A percentile compares a stretch with the other conserved stretches of the same genome.
phyloP scores from a whole-genome alignment of 139 green algal species.

The Coelastrella sp. region DNA sequence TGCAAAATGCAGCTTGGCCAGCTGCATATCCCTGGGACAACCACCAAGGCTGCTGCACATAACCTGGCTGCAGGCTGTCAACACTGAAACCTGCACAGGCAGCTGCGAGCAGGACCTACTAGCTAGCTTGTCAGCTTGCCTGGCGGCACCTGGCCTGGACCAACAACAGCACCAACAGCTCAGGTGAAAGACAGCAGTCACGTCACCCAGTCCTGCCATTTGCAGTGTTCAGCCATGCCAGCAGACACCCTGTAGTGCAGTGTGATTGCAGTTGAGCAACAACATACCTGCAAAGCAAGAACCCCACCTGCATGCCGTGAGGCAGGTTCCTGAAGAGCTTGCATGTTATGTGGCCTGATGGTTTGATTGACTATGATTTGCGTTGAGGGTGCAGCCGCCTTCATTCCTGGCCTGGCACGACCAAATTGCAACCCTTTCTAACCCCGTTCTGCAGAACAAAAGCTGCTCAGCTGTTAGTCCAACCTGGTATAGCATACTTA shows the following conservation, averaged over 20 bases:
- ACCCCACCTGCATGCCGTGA: too few relatives aligned
- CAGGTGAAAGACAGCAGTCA: not conserved
- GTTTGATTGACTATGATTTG: too few relatives aligned
- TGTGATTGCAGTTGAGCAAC: too few relatives aligned
- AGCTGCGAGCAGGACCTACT: conserved; percentile 7
- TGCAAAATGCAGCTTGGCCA: not conserved
- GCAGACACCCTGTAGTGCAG: too few relatives aligned
- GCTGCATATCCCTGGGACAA: not conserved
- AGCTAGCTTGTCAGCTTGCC: not conserved
- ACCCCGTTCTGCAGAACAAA: not conserved
- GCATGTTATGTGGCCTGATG: too few relatives aligned
- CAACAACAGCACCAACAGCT: conserved; percentile 28
- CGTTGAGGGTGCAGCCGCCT: too few relatives aligned
- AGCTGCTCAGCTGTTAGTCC: conserved; percentile 21
- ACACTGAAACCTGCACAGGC: not conserved
- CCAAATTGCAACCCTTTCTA: not conserved
- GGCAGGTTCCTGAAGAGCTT: too few relatives aligned
- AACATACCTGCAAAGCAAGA: too few relatives aligned
- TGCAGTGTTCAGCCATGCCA: too few relatives aligned
- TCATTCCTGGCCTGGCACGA: too few relatives aligned
- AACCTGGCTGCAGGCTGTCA: not conserved
- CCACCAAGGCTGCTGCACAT: too few relatives aligned
- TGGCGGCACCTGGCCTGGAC: conserved; percentile 2
- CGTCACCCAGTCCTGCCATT: too few relatives aligned
- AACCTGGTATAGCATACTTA: not conserved